Evolutionary conservation across 768 basidiomycete species (phyloP), one percentile per base, ranked within the genome.

Genomic region (Phylloporus sp.): DNA sequence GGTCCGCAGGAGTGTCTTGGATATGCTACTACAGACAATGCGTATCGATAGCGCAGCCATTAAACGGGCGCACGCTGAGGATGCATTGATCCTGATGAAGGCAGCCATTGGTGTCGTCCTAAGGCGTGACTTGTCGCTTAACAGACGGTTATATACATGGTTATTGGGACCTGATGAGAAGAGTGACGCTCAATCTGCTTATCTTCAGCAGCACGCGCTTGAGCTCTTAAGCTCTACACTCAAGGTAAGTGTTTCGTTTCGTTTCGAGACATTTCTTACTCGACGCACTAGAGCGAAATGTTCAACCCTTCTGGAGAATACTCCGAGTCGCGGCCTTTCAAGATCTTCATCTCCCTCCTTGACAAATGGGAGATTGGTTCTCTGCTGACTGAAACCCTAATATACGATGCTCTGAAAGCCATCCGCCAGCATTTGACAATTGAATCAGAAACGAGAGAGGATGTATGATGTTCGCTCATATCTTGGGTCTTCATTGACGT

Each of bases 341-440:
- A 95, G 70, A 88, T 98, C 29, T 95, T 97, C 67, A 86, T 98
- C 22, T 95, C 93, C 2, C 69, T 98, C 16, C 73, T 97, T 58
- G 97, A 99, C 69, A 97, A 97, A 68, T 97, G 92, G 90, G 97
- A 98, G 67, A 86, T 98, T 40, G 95, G 95, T 5, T 81, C 80
- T 8, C 76, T 80, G 0, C 68, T 99, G 24, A 93, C 93, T 0
- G 86, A 92, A 35, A 76, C 74, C 6, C 71, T 97, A 46, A 81
- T 90, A 11, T 82, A 88, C 59, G 90, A 95, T 58, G 78, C 90
- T 0, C 82, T 97, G 61, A 82, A 77, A 46, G 83, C 89, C 2
- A 73, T 97, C 45, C 81, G 81, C 65, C 63, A 73, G 16, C 72
- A 82, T 16, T 67, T 83, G 40, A 73, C 81, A 31, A 71, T 76